Evolutionary conservation across 2,329 filamentous ascomycete genomes (phyloP), one percentile per base, ranked within the genome.

Genomic region (Talaromyces sp.): DNA sequence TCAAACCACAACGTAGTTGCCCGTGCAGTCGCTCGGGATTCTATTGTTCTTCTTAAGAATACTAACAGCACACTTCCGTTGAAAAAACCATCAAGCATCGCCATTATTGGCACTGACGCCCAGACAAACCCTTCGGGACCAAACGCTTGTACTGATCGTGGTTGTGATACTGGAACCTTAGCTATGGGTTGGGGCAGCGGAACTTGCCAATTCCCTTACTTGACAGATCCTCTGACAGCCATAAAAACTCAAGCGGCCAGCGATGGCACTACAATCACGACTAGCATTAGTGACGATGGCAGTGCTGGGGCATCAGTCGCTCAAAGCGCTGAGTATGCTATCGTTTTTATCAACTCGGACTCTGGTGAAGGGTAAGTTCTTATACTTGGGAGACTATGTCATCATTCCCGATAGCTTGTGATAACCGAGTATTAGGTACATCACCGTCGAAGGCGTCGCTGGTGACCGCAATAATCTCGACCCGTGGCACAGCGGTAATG

Each of bases 101-200:
- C 87, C 45, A 83, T 94, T 45, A 91, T 92, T 70, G 91, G 91
- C 10, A 90, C 93, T 72, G 91, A 93, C 70, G 88, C 89, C 22
- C 89, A 88, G 10, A 81, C 86, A 2, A 88, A 87, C 6, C 76
- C 78, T 0, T 81, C 85, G 19, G 93, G 93, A 0, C 86, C 89
- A 2, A 97, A 97, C 72, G 82, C 82, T 4, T 97, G 93, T 75
- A 71, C 79, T 5, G 92, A 97, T 73, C 87, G 92, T 50, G 89
- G 85, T 60, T 97, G 93, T 77, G 96, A 97, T 74, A 88, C 91
- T 69, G 93, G 92, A 9, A 96, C 92, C 0, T 81, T 97, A 3
- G 92, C 85, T 3, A 90, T 89, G 22, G 94, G 93, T 13, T 97
- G 93, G 93, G 94, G 94, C 11, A 95, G 91, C 4, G 93, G 93